Evolutionary conservation across 2,329 filamentous ascomycete species (phyloP).

Genomic region (Cercospora canescens): DNA sequence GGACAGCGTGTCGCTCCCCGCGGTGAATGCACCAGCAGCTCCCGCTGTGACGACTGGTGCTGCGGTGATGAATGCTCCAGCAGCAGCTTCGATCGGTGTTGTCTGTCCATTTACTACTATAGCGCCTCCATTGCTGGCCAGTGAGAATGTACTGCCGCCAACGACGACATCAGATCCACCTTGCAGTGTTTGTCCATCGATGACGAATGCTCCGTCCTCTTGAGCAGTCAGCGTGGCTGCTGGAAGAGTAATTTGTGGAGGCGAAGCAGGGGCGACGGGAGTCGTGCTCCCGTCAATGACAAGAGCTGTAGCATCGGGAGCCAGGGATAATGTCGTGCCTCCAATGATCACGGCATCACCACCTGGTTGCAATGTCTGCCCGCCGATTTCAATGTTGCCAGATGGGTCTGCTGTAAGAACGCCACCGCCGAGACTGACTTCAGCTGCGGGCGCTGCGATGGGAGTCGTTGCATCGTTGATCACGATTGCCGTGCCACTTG

Average conservation of each 20-base stretch:
- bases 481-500: neutral
- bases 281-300: neutral
- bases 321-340: neutral
- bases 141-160: constrained; percentile 1
- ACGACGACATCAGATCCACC: neutral
- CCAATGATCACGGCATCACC: neutral
- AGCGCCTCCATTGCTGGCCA: constrained; percentile 1
- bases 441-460: neutral
- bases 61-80: neutral
- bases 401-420: neutral
- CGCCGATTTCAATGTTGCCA: neutral
- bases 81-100: neutral
- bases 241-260: neutral
- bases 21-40: neutral
- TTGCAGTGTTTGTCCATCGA: neutral
- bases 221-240: neutral
- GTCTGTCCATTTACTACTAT: constrained; percentile 8
- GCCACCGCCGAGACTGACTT: neutral
- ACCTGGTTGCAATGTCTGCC: neutral
- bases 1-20: neutral
- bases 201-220: neutral
- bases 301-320: neutral
- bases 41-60: neutral
- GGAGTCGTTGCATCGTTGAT: neutral
- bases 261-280: neutral